Evolutionary conservation across 805 yeast genomes (phyloP).

Genomic region (Lipomyces kockii): DNA sequence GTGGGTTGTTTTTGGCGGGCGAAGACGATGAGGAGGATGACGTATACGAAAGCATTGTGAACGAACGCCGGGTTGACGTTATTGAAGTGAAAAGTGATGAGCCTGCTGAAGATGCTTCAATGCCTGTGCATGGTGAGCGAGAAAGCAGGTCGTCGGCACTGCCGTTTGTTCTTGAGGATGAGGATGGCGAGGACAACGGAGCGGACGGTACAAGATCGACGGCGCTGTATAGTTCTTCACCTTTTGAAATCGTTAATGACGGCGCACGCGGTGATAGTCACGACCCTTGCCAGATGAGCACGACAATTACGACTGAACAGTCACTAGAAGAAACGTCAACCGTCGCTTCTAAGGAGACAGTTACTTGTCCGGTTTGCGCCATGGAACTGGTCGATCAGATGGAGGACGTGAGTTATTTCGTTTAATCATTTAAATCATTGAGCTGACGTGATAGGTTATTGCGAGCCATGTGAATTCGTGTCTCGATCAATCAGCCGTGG

Average conservation of each 20-base stretch:
- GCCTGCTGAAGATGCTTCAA: background rate
- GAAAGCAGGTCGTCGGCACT: background rate
- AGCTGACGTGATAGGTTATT: background rate
- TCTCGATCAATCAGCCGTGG: slow-evolving; percentile 1
- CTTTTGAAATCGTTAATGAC: background rate
- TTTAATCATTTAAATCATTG: background rate
- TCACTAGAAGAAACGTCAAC: background rate
- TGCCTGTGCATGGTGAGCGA: background rate
- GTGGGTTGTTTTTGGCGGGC: background rate
- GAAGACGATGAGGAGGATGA: background rate
- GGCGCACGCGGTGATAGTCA: background rate
- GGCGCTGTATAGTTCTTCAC: background rate
- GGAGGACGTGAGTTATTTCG: background rate
- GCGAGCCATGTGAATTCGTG: slow-evolving; percentile 12
- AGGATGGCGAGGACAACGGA: background rate
- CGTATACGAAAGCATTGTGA: background rate
- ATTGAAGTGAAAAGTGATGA: background rate
- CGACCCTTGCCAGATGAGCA: background rate
- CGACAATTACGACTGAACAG: background rate
- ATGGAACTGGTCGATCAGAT: background rate
- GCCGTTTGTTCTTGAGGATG: slow-evolving; percentile 4
- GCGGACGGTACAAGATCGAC: background rate
- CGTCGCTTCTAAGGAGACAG: background rate
- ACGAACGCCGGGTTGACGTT: background rate
- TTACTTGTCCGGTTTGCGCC: slow-evolving; percentile 2